These are phyloP conservation scores for Postia placenta DNA, from an alignment of 768 basidiomycete genomes.

Conservation along the genomic window DNA sequence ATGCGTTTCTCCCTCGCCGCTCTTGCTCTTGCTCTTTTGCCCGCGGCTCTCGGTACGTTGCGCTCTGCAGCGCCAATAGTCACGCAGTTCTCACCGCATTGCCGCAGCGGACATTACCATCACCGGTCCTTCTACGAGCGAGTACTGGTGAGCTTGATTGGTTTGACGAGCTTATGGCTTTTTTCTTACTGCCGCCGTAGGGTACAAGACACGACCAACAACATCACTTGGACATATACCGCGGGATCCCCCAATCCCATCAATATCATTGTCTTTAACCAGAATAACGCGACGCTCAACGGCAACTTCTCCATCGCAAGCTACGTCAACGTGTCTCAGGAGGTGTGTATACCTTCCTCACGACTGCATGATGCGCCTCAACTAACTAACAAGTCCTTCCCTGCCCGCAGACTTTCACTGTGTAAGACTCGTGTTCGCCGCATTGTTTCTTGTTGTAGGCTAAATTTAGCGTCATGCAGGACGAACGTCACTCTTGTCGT, in stretches of 20 bases:
- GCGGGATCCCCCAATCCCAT: slow-evolving; percentile 28
- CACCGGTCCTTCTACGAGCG: slow-evolving; percentile 20
- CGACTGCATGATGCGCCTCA: not conserved
- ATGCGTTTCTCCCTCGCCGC: slow-evolving; percentile 24
- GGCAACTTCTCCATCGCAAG: slow-evolving; percentile 30
- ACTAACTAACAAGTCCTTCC: not conserved
- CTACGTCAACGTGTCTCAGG: slow-evolving; percentile 23
- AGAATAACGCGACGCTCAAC: slow-evolving; percentile 26
- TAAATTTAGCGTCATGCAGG: slow-evolving; percentile 9
- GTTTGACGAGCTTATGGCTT: slow-evolving; percentile 14
- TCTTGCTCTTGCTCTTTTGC: slow-evolving; percentile 22
- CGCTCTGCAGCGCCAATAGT: not conserved
- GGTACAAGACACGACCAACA: slow-evolving; percentile 30
- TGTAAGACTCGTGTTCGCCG: slow-evolving; percentile 1
- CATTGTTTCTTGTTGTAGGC: not conserved
- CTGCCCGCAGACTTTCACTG: slow-evolving; percentile 15
- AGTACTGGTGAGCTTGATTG: slow-evolving; percentile 29
- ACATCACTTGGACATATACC: slow-evolving; percentile 27
- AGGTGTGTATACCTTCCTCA: slow-evolving; percentile 12
- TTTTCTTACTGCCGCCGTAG: slow-evolving; percentile 12
- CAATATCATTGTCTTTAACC: slow-evolving; percentile 28
- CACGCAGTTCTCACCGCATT: not conserved
- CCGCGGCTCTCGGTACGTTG: slow-evolving; percentile 21
- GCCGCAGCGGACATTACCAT: slow-evolving; percentile 25
- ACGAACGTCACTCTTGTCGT: slow-evolving; percentile 30